Evolutionary conservation across 768 basidiomycete species (phyloP), one percentile per base, ranked within the genome.

Genomic region (Rhodotorula paludigena): DNA sequence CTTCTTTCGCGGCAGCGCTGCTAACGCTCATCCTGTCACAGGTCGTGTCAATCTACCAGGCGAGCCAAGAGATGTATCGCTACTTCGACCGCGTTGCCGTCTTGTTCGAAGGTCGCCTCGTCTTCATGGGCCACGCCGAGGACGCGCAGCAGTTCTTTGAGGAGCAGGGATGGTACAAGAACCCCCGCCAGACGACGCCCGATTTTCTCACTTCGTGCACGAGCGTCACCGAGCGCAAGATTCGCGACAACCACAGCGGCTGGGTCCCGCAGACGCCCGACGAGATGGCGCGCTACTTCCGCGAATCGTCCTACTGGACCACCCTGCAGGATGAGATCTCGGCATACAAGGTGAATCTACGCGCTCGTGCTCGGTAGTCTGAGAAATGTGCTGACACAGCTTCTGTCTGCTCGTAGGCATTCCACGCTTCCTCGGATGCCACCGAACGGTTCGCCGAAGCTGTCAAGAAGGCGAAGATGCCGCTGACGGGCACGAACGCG

Each of bases 71-170:
- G 39, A 79, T 80, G 69, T 81, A 78, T 69, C 61, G 77, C 8
- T 75, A 77, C 54, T 90, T 93, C 74, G 90, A 92, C 81, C 89
- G 92, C 77, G 87, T 90, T 32, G 85, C 86, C 72, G 84, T 69
- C 25, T 82, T 91, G 71, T 84, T 86, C 78, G 86, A 87, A n/a
- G 87, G 88, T 15, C 79, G 81, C 54, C 85, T 87, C 82, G 85
- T 84, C n/a, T 90, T 87, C 80, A 35, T 89, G 83, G 89, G 89
- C 3, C 85, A 84, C 11, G 84, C 85, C 6, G 79, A 82, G 55
- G 77, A 83, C 66, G 89, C 89, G 0, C 80, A 83, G 55, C 80
- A 84, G 63, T 89, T 89, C 76, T 89, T 91, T 80, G 84, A 87
- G 63, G 82, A 65, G 84, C 88, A 81, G 85, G 75, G 64, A 16